Base-by-base conservation (phyloP, 2,329 filamentous ascomycete species). In the Simplicillium aogashimaense region DNA sequence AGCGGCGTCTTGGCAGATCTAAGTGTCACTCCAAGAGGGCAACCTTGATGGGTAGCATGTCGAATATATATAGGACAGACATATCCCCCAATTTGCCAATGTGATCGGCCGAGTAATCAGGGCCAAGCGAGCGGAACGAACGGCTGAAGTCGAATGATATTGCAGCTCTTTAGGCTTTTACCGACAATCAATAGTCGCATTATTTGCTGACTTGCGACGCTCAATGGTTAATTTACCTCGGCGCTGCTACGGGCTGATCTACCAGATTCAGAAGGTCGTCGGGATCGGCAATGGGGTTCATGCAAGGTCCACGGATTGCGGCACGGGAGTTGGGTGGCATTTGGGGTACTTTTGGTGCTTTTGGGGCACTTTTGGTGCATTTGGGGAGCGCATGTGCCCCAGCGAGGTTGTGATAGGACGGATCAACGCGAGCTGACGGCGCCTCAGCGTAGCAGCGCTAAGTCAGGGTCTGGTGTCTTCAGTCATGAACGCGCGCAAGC, bases 261-360 rank as follows among this genome's bases (percentile, higher is more conserved):
- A 29, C 48, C 45, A 37, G 28, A 44, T 50, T 42, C 13, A 45
- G 48, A 37, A 50, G 48, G 48, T 50, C 42, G 37, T 41, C 31
- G 25, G 38, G 41, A 44, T 46, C 48, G 39, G 37, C 38, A 38
- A 29, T 40, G 20, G 20, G 20, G 9, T 25, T 25, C 20, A 25
- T 25, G 20, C 20, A 25, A 25, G 20, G 20, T 25, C 20, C 20
- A 25, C 20, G 20, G 20, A 25, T 25, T 25, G 20, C 20, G 20
- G 20, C 20, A 25, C 20, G 20, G 20, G 20, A 25, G 20, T 25
- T 25, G 20, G 20, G 20, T 25, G 20, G 5, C 6, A 25, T 25
- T 25, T 25, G 20, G 20, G 20, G 20, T 9, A 25, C 20, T 25
- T n/a, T n/a, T n/a, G n/a, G n/a, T n/a, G n/a, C n/a, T n/a, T n/a